A percentile compares a stretch with the other conserved stretches of the same genome.
phyloP scores from a whole-genome alignment of 1,284 basidiomycete species.

The Ceratobasidium theobromae region DNA sequence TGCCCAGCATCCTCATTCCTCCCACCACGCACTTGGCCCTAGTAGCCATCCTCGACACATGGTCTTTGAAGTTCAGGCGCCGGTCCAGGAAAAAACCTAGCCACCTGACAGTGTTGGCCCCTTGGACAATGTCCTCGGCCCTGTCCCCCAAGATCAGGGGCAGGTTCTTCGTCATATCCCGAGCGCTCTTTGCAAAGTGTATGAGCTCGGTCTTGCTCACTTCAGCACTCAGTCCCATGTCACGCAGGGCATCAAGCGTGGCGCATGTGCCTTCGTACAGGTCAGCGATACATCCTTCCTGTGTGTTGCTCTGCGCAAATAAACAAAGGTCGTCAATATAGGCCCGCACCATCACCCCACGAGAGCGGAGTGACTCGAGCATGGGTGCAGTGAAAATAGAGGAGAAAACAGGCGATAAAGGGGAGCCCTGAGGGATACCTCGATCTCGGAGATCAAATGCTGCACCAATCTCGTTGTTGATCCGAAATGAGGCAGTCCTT shows the following conservation, averaged over 20 bases:
- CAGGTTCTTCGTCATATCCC: background rate
- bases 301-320: background rate
- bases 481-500: conserved; percentile 39
- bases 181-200: background rate
- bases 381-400: conserved; percentile 30
- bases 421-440: conserved; percentile 29
- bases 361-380: background rate
- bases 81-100: conserved; percentile 24
- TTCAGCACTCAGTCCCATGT: background rate
- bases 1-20: conserved; percentile 24
- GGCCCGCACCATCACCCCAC: background rate
- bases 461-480: conserved; percentile 36
- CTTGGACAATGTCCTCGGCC: background rate
- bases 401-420: conserved; percentile 21
- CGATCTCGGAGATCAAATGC: conserved; percentile 27
- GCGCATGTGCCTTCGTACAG: background rate
- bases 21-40: background rate
- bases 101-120: conserved; percentile 10
- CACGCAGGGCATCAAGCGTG: background rate
- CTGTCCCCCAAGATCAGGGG: background rate
- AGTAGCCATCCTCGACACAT: background rate
- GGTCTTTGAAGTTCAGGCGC: conserved; percentile 12
- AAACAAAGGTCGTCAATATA: conserved; percentile 21
- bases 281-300: background rate
- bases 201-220: background rate